Evolutionary conservation across 345 rosid genomes (phyloP).

Genomic region (Hibiscus trionum): DNA sequence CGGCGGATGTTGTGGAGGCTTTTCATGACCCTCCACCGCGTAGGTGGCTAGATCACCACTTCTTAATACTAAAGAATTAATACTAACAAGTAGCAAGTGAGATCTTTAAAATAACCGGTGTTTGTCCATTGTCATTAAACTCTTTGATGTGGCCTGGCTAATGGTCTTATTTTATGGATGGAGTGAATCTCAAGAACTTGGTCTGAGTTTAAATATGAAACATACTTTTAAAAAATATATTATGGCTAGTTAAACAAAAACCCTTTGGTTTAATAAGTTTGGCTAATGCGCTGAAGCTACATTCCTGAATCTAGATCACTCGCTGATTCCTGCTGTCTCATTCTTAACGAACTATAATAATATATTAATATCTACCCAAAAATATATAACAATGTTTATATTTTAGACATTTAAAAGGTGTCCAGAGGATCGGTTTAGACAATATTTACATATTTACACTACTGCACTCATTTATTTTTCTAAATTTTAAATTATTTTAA

Average conservation of each 20-base stretch:
- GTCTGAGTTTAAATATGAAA: not conserved
- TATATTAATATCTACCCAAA: too few species aligned
- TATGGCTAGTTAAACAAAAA: not conserved
- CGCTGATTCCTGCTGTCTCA: too few species aligned
- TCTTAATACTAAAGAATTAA: not conserved
- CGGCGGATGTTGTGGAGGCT: conserved; percentile 40
- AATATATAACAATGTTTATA: too few species aligned
- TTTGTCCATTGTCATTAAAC: not conserved
- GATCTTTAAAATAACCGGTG: too few species aligned
- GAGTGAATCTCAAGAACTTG: conserved; percentile 28
- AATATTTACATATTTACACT: too few species aligned
- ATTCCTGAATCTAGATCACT: too few species aligned
- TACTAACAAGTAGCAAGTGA: not conserved
- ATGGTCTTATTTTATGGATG: conserved; percentile 2
- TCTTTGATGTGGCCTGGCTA: not conserved
- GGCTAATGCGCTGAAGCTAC: too few species aligned
- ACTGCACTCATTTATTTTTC: too few species aligned
- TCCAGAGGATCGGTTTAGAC: too few species aligned
- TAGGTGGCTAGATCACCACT: conserved; percentile 3
- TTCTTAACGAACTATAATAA: too few species aligned
- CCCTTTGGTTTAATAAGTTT: not conserved
- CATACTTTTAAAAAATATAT: not conserved
- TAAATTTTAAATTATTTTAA: too few species aligned
- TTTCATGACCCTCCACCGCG: conserved; percentile 36
- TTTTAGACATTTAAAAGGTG: too few species aligned